Base-by-base conservation (phyloP, 2,329 filamentous ascomycete genomes). In the Venturiaceae sp. region DNA sequence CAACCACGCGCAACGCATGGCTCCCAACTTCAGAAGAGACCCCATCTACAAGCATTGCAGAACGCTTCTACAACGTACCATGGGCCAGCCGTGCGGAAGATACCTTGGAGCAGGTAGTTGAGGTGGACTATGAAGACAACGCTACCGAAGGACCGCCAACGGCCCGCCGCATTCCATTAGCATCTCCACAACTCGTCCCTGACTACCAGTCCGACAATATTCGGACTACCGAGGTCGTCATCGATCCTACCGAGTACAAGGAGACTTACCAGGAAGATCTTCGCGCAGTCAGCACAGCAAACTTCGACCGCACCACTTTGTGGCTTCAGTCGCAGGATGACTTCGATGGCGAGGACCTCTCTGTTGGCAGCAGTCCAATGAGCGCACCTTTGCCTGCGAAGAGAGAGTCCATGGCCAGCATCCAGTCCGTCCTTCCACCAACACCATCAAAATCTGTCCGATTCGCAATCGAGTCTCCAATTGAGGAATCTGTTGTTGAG, bases 21-120 rank as follows among this genome's bases (percentile, higher is more conserved):
- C 84, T 86, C 9, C 57, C 60, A 21, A 66, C 66, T 21, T 67
- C 66, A 55, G 71, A 73, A 11, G 69, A 70, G 3, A 83, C 84
- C 0, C 91, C 91, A 1, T 92, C 90, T 0, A 96, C 92, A 1
- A 90, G 90, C 32, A 91, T 87, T n/a, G 92, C 92, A 9, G 90
- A 96, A 69, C 84, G 87, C 62, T 97, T 96, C 67, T 97, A 97
- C 74, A 85, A 87, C 62, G 81, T 87, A 30, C 91, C 92, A 3
- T 96, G 91, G 86, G 54, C 52, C n/a, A 44, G 28, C n/a, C 34
- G 32, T 6, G 16, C 32, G n/a, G 46, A 34, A 32, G 44, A 30
- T 4, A 32, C 44, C 3, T 34, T 47, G 36, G 23, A 44, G 30
- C 61, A 60, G 55, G 53, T 61, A 9, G 39, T 58, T 30, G 52